Evolutionary conservation across 2,329 filamentous ascomycete genomes (phyloP).

Genomic region (Elsinoe ampelina): DNA sequence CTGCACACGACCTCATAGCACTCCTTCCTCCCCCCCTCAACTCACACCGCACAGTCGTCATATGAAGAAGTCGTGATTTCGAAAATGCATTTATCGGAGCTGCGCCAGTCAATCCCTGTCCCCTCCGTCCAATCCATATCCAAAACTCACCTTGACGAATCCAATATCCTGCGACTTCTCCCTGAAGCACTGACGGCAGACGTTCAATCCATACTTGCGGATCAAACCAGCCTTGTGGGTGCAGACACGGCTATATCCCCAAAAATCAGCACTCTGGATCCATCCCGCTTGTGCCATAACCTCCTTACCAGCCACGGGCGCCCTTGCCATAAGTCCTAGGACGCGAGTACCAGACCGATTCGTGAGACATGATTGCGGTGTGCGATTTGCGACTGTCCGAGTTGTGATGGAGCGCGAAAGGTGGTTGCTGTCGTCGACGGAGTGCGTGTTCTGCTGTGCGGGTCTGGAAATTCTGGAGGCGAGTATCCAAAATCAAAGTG

Average conservation of each 20-base stretch:
- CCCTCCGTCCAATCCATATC: not conserved
- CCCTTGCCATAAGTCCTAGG: constrained; percentile 97
- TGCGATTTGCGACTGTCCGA: constrained; percentile 18
- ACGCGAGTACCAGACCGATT: constrained; percentile 98
- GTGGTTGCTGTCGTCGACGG: not conserved
- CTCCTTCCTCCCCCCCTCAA: not conserved
- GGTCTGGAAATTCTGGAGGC: constrained; percentile 14
- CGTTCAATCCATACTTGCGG: constrained; percentile 97
- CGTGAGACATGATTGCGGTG: constrained; percentile 68
- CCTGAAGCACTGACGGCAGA: constrained; percentile 63
- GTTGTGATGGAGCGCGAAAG: not conserved
- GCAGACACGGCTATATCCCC: constrained; percentile 59
- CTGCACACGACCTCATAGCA: not conserved
- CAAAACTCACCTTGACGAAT: constrained; percentile 52
- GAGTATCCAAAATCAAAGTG: constrained; percentile 2
- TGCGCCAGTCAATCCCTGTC: constrained; percentile 14
- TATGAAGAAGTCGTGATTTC: not conserved
- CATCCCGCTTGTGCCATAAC: not conserved
- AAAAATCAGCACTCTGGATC: constrained; percentile 23
- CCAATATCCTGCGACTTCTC: constrained; percentile 60
- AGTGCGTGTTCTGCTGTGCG: not conserved
- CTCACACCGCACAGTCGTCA: not conserved
- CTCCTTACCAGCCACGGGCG: constrained; percentile 77
- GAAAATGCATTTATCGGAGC: constrained; percentile 26
- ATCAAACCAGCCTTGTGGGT: constrained; percentile 98